These are phyloP conservation scores for Paecilomyces sp. DNA, from an alignment of 2,329 filamentous ascomycete genomes.

Conservation along the genomic window DNA sequence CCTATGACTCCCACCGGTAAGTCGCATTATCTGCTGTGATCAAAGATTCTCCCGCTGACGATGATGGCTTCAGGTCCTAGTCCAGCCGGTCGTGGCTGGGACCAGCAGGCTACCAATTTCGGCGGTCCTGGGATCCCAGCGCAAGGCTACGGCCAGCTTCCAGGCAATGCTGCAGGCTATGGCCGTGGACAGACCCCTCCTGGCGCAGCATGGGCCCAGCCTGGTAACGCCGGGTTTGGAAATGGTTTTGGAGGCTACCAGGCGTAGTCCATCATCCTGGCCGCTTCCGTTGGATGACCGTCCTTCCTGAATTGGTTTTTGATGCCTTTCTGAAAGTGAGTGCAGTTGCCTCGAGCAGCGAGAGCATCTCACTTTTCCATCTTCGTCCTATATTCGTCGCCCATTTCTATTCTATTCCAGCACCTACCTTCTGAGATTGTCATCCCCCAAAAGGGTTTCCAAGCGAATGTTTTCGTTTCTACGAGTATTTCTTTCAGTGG, in stretches of 20 bases:
- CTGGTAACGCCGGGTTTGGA: conserved; percentile 41
- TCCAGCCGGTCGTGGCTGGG: conserved; percentile 50
- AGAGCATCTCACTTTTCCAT: conserved; percentile 7
- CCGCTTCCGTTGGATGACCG: not conserved
- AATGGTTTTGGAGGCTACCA: conserved; percentile 57
- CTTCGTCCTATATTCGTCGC: conserved; percentile 8
- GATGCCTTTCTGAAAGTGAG: not conserved
- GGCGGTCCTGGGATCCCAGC: conserved; percentile 35
- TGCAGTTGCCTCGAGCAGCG: conserved; percentile 7
- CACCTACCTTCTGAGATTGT: conserved; percentile 12
- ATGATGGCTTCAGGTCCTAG: conserved; percentile 39
- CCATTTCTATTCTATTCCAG: conserved; percentile 14
- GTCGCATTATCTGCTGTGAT: conserved; percentile 4
- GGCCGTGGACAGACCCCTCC: conserved; percentile 62
- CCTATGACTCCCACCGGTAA: conserved; percentile 56
- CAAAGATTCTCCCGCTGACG: conserved; percentile 35
- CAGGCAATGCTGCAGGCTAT: conserved; percentile 74
- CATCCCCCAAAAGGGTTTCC: conserved; percentile 27
- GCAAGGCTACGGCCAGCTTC: conserved; percentile 54
- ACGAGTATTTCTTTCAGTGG: conserved; percentile 14
- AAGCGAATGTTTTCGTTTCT: conserved; percentile 26
- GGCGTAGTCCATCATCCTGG: conserved; percentile 35
- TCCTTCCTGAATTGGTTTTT: not conserved
- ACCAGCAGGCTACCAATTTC: conserved; percentile 49
- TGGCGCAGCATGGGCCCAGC: conserved; percentile 47